Percentiles rank a stretch among this genome's conserved stretches.
Conservation (phyloP, 139 green algal species). For the Chlorella ohadii region DNA sequence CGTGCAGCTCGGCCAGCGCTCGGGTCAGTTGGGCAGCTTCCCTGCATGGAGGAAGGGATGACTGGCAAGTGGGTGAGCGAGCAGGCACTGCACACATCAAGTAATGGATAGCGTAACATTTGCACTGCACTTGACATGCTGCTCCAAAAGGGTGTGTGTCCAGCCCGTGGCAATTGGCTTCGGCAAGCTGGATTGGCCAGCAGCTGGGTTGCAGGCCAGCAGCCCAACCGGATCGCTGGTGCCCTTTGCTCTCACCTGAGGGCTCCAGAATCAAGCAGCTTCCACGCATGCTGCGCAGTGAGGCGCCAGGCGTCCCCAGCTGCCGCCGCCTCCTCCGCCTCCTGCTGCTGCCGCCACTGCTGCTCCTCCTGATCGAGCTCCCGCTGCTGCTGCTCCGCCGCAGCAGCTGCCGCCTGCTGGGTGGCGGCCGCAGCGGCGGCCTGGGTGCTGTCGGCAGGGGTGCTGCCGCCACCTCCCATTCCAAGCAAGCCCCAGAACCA, state of each 20-base stretch:
- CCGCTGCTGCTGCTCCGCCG: neutral
- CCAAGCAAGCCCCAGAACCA: neutral
- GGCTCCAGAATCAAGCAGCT: neutral
- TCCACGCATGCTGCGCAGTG: slow-evolving; percentile 19
- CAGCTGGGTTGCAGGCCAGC: too few relatives aligned
- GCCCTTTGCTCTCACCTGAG: neutral
- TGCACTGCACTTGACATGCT: too few relatives aligned
- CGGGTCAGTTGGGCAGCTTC: slow-evolving; percentile 11
- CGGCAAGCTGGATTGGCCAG: too few relatives aligned
- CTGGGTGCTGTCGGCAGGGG: neutral
- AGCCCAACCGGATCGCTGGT: too few relatives aligned
- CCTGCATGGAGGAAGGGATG: neutral
- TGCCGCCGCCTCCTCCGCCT: neutral
- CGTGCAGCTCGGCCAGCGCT: slow-evolving; percentile 28
- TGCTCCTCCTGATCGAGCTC: too few relatives aligned
- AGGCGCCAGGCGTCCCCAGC: neutral
- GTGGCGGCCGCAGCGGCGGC: neutral
- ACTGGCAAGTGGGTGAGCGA: neutral
- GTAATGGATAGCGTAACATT: too few relatives aligned
- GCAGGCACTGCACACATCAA: neutral
- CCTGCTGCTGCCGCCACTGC: neutral
- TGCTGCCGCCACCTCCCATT: neutral
- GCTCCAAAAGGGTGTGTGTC: too few relatives aligned
- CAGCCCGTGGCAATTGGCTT: too few relatives aligned
- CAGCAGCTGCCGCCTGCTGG: neutral